Percentiles rank a stretch among this genome's conserved stretches.
Evolutionary conservation across 306 rosid genomes (phyloP).

Genomic region (Fragaria iinumae): DNA sequence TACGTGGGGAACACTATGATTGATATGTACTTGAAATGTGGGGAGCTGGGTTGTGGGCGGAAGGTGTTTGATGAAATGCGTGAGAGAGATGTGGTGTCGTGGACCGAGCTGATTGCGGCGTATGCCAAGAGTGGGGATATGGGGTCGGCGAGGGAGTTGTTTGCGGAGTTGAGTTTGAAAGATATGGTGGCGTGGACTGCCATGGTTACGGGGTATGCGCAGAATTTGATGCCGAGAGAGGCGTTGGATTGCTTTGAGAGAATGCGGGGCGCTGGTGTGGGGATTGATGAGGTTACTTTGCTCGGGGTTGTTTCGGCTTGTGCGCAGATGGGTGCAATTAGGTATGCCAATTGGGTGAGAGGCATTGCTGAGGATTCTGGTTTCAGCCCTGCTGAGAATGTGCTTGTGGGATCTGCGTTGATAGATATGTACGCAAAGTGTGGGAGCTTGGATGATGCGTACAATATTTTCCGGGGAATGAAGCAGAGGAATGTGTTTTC

Average conservation of each 20-base stretch:
- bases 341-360: conserved; percentile 57
- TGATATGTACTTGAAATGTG: conserved; percentile 71
- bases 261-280: conserved; percentile 43
- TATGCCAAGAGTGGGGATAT: conserved; percentile 59
- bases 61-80: conserved; percentile 81
- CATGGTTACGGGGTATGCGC: conserved; percentile 74
- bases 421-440: conserved; percentile 84
- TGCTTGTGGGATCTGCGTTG: conserved; percentile 80
- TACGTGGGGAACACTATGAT: conserved; percentile 65
- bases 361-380: conserved; percentile 55
- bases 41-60: conserved; percentile 44
- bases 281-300: conserved; percentile 60
- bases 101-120: conserved; percentile 75
- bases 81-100: conserved; percentile 67
- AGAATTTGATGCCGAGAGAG: conserved; percentile 62
- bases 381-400: conserved; percentile 44
- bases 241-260: conserved; percentile 55
- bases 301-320: conserved; percentile 79
- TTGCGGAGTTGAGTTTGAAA: conserved; percentile 53
- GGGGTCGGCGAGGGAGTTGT: conserved; percentile 56
- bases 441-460: conserved; percentile 67
- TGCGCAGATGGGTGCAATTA: conserved; percentile 62
- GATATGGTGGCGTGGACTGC: conserved; percentile 92
- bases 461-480: conserved; percentile 54
- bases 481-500: conserved; percentile 63